Evolutionary conservation across 495 filamentous ascomycete genomes (phyloP), one percentile per base, ranked within the genome.

Genomic region (Aspergillus bertholletiae): DNA sequence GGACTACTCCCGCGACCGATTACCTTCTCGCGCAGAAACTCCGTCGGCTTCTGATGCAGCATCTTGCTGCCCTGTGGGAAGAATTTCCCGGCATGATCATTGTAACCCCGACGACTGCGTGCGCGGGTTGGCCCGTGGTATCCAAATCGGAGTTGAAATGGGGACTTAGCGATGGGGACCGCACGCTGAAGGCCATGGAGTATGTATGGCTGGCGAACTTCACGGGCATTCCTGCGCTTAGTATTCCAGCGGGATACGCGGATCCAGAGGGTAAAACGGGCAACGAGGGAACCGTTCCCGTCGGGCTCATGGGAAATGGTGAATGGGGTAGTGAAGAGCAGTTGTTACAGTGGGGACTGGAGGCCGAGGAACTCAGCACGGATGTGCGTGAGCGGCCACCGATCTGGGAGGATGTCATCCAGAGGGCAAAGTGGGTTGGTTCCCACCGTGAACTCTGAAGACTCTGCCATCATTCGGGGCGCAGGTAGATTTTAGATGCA

Each of bases 161-260:
- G 35, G 92, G 92, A 1, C 72, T 89, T 52, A 84, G 75, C 18
- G 86, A 96, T 68, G 86, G 79, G 2, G 89, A 91, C 62, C 71
- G 62, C 52, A 84, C 80, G 12, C 70, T 95, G 4, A 73, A 83
- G 30, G 89, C 80, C 62, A 96, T 96, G 90, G 84, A 84, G 71
- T 96, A 90, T 72, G 86, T 85, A 21, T 96, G 87, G 83, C 65
- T 92, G 46, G 89, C 92, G 8, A 96, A 96, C 62, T 85, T 87
- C 53, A 80, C 70, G 0, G 92, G 92, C 0, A 85, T 84, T 55
- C 92, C 92, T 0, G 82, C 87, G 5, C 82, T 96, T 15, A 85
- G 66, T 43, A 78, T 84, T 24, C 92, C 92, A 0, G 86, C 85
- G 2, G 92, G 89, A 1, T 93, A 89, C 71, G 79, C 71, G n/a